Base-by-base conservation (phyloP, 306 rosid genomes). In the Erythrophleum fordii region DNA sequence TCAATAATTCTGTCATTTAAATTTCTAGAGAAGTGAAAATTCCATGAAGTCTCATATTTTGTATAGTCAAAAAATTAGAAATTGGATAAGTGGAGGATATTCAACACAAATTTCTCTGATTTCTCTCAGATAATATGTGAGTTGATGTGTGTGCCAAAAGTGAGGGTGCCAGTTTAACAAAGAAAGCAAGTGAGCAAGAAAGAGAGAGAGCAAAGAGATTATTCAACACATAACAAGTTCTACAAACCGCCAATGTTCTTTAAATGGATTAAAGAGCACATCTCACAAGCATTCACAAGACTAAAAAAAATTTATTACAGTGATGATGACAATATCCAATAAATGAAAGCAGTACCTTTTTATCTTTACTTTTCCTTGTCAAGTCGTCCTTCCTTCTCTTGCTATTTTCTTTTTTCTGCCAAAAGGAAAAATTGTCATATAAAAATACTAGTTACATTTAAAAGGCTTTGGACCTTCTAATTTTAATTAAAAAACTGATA, bases 351-450 rank as follows among this genome's bases (percentile, higher is more conserved):
- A 60, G 17, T 85, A 95, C 99, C 99, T 89, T 95, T 80, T 93
- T 95, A 86, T 90, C 99, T 88, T 89, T 95, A 81, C 81, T 91
- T 85, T 91, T 95, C 83, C 97, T 86, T 10, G 93, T 41, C 42
- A 90, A 78, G 83, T 90, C 98, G 73, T 95, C 98, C 91, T 95
- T 95, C 90, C 99, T 88, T 86, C 98, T 92, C 90, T 91, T 95
- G 97, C 96, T 95, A 84, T 89, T 91, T 81, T 91, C 96, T 83
- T 95, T 95, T 91, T 93, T 95, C 99, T 95, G 91, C 62, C 64
- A 67, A 72, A 86, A 76, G 48, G 31, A 44, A 75, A 75, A 73
- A 62, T 59, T 46, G 59, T 48, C 28, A 25, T 49, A 48, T 49
- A 58, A 45, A 34, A 22, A 62, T 31, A 49, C 41, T 34, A 23